phyloP scores from a whole-genome alignment of 2,329 filamentous ascomycete genomes.

The Tolypocladium album region DNA sequence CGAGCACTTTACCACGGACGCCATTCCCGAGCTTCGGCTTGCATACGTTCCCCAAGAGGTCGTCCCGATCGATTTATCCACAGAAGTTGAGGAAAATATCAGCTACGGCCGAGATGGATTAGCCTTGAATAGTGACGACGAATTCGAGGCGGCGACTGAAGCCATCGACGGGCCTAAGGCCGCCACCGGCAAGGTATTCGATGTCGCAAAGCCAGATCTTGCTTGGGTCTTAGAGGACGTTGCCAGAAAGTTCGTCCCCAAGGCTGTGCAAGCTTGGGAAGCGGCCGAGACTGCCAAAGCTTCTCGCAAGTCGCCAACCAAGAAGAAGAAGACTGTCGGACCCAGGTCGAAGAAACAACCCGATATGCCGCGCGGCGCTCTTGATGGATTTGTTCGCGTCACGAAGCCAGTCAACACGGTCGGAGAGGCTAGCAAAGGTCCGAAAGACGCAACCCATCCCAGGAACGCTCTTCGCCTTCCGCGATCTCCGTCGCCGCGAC shows the following conservation, averaged over 20 bases:
- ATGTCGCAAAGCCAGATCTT: slow-evolving; percentile 52
- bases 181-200: slow-evolving; percentile 36
- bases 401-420: slow-evolving; percentile 20
- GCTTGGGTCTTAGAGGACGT: slow-evolving; percentile 27
- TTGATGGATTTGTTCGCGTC: slow-evolving; percentile 30
- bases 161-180: slow-evolving; percentile 9
- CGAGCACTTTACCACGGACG: slow-evolving; percentile 64
- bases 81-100: slow-evolving; percentile 55
- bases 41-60: slow-evolving; percentile 67
- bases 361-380: slow-evolving; percentile 15
- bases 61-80: slow-evolving; percentile 64
- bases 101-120: slow-evolving; percentile 40
- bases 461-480: not conserved
- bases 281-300: slow-evolving; percentile 9
- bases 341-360: slow-evolving; percentile 8
- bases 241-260: slow-evolving; percentile 14
- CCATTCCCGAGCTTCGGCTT: slow-evolving; percentile 65
- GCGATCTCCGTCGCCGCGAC: not conserved
- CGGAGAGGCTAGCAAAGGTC: not conserved
- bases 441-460: slow-evolving; percentile 2
- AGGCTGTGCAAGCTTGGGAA: slow-evolving; percentile 16
- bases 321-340: slow-evolving; percentile 12
- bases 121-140: slow-evolving; percentile 57
- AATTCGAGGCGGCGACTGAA: slow-evolving; percentile 35
- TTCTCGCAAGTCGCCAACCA: slow-evolving; percentile 11